Base-by-base conservation (phyloP, 306 rosid genomes). In the Arachis hypogaea region DNA sequence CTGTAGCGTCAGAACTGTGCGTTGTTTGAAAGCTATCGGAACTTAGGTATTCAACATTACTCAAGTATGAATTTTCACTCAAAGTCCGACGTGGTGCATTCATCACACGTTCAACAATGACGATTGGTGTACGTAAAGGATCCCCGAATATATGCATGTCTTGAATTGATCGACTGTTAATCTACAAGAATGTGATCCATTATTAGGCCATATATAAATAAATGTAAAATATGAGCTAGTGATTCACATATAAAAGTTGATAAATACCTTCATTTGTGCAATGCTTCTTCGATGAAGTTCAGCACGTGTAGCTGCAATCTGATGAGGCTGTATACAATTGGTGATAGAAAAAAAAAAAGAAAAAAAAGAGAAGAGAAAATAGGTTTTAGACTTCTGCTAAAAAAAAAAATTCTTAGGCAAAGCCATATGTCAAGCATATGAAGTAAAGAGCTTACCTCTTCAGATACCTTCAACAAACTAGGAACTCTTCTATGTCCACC, bases 241-340 rank as follows among this genome's bases (percentile, higher is more conserved):
- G 33, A 69, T 63, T 40, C 71, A 55, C 69, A 66, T 14, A n/a
- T 7, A 22, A 14, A 28, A 64, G 59, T 50, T 49, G 77, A 80
- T n/a, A 59, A 59, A 78, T 84, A 86, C 97, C 85, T 74, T 85
- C 96, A 92, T 92, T 69, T 92, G 93, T 45, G 86, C 81, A 83
- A 92, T 92, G 82, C 97, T 89, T 51, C 85, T 85, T 42, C 97
- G 85, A 82, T 89, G 97, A 78, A 84, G 88, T 85, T 89, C 97
- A 57, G 97, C 97, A 69, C 96, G 84, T 66, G 83, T 82, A 73
- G 93, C 85, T 22, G 96, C 90, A 83, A 71, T 57, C 55, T 87
- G 93, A 62, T 82, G 81, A 66, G 96, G 92, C 97, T 92, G 87
- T 70, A 70, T 45, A 30, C 44, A 4, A 33, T 76, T 65, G 59